Evolutionary conservation across 352 stramenopile species (phyloP).

Genomic region (Halophytophthora polymorphica): DNA sequence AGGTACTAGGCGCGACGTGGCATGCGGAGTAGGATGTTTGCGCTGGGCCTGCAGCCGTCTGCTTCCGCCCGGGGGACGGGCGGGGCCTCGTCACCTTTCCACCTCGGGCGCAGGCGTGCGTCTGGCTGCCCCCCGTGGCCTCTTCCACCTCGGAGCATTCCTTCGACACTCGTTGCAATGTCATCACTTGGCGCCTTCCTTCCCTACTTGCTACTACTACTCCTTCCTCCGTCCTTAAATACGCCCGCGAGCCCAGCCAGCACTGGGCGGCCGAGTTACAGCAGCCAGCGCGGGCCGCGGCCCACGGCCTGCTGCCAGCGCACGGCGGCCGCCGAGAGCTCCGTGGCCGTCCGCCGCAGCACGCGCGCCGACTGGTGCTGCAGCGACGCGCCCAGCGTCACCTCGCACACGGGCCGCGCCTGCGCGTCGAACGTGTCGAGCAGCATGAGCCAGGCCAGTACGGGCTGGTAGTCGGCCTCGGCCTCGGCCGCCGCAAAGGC

Average conservation of each 20-base stretch:
- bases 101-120: not conserved
- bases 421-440: conserved; percentile 33
- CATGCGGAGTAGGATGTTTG: too few species aligned
- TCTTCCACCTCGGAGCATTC: not conserved
- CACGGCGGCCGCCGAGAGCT: conserved; percentile 25
- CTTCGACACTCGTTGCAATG: not conserved
- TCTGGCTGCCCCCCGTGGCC: too few species aligned
- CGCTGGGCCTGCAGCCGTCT: too few species aligned
- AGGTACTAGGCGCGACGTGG: too few species aligned
- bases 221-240: conserved; percentile 30
- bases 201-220: conserved; percentile 16
- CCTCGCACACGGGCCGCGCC: conserved; percentile 29
- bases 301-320: conserved; percentile 39
- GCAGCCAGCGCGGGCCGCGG: conserved; percentile 26
- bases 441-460: conserved; percentile 42
- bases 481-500: conserved; percentile 28
- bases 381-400: conserved; percentile 27
- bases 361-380: conserved; percentile 26
- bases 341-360: conserved; percentile 16
- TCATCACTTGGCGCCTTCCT: conserved; percentile 2
- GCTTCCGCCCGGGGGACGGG: too few species aligned
- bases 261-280: conserved; percentile 15
- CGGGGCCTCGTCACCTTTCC: not conserved
- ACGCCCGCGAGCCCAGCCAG: conserved; percentile 10
- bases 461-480: conserved; percentile 19